Evolutionary conservation across 2,329 filamentous ascomycete species (phyloP), one percentile per base, ranked within the genome.

Genomic region (Neonectria faginata): DNA sequence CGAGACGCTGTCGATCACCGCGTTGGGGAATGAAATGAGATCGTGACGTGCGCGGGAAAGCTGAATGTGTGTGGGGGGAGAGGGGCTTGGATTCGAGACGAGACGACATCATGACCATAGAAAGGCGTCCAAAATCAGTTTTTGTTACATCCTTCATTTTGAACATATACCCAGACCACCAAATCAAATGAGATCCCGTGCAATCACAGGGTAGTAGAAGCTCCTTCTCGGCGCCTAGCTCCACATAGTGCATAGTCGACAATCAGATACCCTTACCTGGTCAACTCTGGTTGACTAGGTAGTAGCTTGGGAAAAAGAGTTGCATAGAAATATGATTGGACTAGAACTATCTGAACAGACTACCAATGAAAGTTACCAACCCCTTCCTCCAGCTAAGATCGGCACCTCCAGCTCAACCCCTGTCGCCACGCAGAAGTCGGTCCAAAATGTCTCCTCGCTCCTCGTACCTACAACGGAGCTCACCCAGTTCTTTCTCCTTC

Each of bases 61-160:
- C 29, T 50, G 48, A 51, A 14, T 22, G 9, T 14, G n/a, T 3
- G n/a, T 25, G 25, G 6, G 25, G 25, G 25, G 25, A 25, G 29
- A 6, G 48, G 48, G 22, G 22, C 9, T 29, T 7, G 48, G 29
- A 33, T 27, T 22, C 4, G 29, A 33, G 48, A 51, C 8, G 29
- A 33, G 48, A 51, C 48, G 48, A 51, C 27, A 33, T 33, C 31
- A 36, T 51, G 48, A 51, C 11, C 48, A 33, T 51, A 36, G 48
- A 33, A 51, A 51, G 48, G 48, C 27, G 29, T 51, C 12, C 8
- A 51, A 51, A 51, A 33, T 18, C 29, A 12, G n/a, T 7, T 48
- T 12, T 22, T 31, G 27, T 51, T 12, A 33, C 18, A 20, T 22
- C 29, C 18, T 12, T 33, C 6, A 7, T 20, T 51, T 18, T 51